These are phyloP conservation scores for Diospyros kaki DNA, from an alignment of 148 eudicot genomes.

Conservation along the genomic window DNA sequence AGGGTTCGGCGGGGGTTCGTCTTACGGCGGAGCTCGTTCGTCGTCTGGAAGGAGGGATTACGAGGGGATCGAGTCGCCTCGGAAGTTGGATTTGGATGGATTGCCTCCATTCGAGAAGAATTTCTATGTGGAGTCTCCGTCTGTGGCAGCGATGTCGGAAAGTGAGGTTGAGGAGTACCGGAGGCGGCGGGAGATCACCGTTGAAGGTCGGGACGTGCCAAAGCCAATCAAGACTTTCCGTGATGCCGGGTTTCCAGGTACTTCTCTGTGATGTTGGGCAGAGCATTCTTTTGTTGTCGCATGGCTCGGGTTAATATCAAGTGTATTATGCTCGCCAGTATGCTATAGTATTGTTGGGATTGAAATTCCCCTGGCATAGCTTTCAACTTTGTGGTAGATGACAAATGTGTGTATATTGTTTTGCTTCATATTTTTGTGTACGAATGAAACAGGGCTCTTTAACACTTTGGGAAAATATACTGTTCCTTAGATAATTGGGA, in stretches of 20 bases:
- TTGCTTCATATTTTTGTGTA: too few species aligned
- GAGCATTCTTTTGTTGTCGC: too few species aligned
- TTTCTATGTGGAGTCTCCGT: slow-evolving; percentile 67
- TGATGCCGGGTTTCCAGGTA: slow-evolving; percentile 93
- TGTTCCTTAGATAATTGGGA: too few species aligned
- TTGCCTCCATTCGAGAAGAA: slow-evolving; percentile 88
- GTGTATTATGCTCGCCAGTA: too few species aligned
- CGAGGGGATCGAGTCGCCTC: slow-evolving; percentile 39
- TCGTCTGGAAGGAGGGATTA: slow-evolving; percentile 43
- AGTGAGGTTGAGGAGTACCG: slow-evolving; percentile 71
- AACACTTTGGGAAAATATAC: too few species aligned
- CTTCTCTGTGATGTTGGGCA: neutral
- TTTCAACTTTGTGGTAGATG: too few species aligned
- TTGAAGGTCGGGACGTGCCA: slow-evolving; percentile 88
- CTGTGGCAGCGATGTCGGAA: slow-evolving; percentile 70
- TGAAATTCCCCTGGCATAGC: too few species aligned
- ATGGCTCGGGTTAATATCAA: too few species aligned
- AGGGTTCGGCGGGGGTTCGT: slow-evolving; percentile 48
- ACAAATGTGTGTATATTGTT: too few species aligned
- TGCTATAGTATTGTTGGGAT: too few species aligned
- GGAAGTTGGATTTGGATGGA: slow-evolving; percentile 83
- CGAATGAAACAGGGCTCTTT: too few species aligned
- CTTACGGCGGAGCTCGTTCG: slow-evolving; percentile 30
- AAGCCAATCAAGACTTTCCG: slow-evolving; percentile 71
- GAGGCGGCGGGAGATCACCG: slow-evolving; percentile 65